A percentile compares a stretch with the other conserved stretches of the same genome.
Conservation (phyloP, 208 protist species). For the Vickermania ingenoplastis region DNA sequence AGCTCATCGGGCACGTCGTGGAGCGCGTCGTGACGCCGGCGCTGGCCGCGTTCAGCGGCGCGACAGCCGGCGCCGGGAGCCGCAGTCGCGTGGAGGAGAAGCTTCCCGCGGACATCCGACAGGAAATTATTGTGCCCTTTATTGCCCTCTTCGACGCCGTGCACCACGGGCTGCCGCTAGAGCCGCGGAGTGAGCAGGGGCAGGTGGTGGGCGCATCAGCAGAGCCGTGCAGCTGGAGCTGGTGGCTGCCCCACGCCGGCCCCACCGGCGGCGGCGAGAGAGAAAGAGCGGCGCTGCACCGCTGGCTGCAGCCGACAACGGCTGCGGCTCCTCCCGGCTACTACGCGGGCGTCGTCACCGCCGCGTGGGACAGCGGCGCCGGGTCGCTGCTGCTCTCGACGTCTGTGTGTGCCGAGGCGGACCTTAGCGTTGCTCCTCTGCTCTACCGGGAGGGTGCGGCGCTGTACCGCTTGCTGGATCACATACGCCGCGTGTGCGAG, state of each 20-base stretch:
- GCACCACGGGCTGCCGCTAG: conserved; percentile 28
- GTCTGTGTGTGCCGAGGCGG: background rate
- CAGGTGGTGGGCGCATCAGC: background rate
- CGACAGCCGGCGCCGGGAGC: background rate
- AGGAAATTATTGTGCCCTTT: conserved; percentile 46
- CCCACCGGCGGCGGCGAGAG: too few relatives aligned
- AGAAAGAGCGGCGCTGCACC: too few relatives aligned
- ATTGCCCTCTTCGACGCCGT: conserved; percentile 31
- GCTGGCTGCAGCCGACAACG: too few relatives aligned
- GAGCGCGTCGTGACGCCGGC: conserved; percentile 52
- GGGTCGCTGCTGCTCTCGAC: background rate
- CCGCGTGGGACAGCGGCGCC: background rate
- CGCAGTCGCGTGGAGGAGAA: conserved; percentile 8
- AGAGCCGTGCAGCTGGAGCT: background rate
- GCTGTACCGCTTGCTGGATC: background rate
- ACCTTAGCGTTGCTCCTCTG: background rate
- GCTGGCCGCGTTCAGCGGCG: conserved; percentile 26
- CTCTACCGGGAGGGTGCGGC: background rate
- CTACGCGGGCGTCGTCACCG: background rate
- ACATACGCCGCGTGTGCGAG: background rate
- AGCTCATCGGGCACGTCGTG: conserved; percentile 56
- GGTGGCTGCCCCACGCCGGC: background rate
- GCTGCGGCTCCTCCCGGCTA: background rate
- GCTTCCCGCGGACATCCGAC: conserved; percentile 20
- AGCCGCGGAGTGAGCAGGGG: conserved; percentile 11